Evolutionary conservation across 2,329 filamentous ascomycete genomes (phyloP), one percentile per base, ranked within the genome.

Genomic region (Monosporascus sp.): DNA sequence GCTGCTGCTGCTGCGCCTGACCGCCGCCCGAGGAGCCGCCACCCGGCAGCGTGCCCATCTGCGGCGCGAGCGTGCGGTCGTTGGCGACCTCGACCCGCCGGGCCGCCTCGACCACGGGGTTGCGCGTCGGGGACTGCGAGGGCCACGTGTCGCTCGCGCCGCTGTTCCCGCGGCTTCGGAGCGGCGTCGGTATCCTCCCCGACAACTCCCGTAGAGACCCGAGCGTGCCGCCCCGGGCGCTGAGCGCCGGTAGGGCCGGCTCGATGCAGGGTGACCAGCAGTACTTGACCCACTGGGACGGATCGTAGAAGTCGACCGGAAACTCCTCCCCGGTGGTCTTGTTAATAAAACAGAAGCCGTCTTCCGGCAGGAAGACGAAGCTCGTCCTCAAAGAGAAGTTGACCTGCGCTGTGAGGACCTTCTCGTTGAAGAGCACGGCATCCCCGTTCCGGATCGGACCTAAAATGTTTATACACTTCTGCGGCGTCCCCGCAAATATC

Each of bases 401-500:
- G 61, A 96, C 92, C 65, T 94, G 89, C 0, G 93, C 91, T 1
- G 91, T 96, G 17, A 97, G 78, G 0, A 97, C 87, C 59, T 90
- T 89, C 56, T 91, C 91, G 63, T 92, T 96, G 54, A 97, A 78
- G 1, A 96, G 78, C 0, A 97, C 91, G 18, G 92, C 89, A 65
- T 97, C 92, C n/a, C 92, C 92, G 62, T 96, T 93, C 37, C 92
- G 85, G 14, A 97, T 70, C 1, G 92, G 92, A 0, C 93, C 93
- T 4, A 97, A 79, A 49, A 96, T 94, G 66, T 96, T 97, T 66
- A 97, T 84, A 66, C 91, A 96, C 51, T 88, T 83, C 60, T 93
- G 86, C 0, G 92, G 92, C 1, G 87, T 84, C 8, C 92, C 93
- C 1, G 89, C 91, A 65, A 90, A 97, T 2, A 96, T 68, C 1